Evolutionary conservation across 371 early-diverging fungal genomes (phyloP).

Genomic region (Mortierella sp.): DNA sequence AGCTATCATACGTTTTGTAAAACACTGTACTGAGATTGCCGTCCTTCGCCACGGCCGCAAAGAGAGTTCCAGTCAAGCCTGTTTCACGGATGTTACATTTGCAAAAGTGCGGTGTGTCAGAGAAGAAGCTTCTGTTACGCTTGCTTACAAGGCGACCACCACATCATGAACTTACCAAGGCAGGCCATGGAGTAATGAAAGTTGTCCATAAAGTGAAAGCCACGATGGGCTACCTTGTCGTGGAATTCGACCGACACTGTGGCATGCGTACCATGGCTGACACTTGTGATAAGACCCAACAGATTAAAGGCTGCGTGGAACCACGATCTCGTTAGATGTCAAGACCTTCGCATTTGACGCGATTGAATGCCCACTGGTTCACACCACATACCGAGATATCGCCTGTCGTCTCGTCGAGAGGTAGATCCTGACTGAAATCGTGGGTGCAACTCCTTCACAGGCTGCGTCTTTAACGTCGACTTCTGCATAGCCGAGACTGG

Average conservation of each 20-base stretch:
- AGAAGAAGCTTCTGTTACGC: no score
- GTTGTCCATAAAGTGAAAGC: conserved; percentile 85
- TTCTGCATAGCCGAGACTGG: conserved; percentile 11
- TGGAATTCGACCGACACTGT: conserved; percentile 88
- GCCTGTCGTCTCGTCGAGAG: conserved; percentile 65
- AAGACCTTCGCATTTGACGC: background rate
- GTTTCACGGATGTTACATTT: no score
- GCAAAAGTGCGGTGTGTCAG: no score
- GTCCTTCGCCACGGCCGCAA: conserved; percentile 68
- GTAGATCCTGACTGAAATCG: conserved; percentile 70
- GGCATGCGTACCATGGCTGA: conserved; percentile 69
- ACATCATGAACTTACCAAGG: conserved; percentile 45
- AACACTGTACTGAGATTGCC: conserved; percentile 59
- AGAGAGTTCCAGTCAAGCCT: conserved; percentile 77
- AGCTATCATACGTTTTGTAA: conserved; percentile 76
- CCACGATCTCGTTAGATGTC: background rate
- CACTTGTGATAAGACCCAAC: conserved; percentile 79
- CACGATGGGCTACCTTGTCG: conserved; percentile 79
- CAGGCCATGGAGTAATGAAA: conserved; percentile 80
- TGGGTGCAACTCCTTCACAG: conserved; percentile 45
- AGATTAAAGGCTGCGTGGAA: conserved; percentile 76
- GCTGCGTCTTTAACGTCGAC: conserved; percentile 3
- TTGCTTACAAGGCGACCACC: background rate
- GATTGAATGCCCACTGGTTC: no score
- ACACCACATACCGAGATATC: conserved; percentile 69